Conservation (phyloP, 23 red algal species). For the Agarophyton chilense region DNA sequence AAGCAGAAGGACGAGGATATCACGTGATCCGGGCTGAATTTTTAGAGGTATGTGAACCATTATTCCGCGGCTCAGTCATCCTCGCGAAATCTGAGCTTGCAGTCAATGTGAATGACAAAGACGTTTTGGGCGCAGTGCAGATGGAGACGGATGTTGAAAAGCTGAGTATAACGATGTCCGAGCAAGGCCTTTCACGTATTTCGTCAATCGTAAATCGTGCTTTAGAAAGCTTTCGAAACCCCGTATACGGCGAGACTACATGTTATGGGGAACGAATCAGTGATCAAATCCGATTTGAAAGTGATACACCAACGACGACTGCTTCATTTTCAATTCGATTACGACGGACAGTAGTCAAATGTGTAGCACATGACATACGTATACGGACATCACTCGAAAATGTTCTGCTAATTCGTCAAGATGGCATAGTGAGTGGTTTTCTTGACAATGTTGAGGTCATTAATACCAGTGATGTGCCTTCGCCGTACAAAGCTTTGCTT, state of each 20-base stretch:
- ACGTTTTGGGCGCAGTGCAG: neutral
- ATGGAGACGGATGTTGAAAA: neutral
- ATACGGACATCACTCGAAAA: neutral
- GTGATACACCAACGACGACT: neutral
- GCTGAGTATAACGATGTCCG: neutral
- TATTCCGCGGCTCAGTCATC: neutral
- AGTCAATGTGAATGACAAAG: neutral
- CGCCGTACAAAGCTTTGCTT: neutral
- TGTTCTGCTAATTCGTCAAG: neutral
- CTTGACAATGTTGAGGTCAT: neutral
- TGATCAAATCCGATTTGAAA: neutral
- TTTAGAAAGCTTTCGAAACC: neutral
- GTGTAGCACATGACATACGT: neutral
- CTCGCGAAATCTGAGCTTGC: neutral
- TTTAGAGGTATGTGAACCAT: neutral
- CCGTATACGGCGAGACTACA: neutral
- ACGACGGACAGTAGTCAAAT: neutral
- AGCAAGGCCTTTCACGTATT: neutral
- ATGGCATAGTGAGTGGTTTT: neutral
- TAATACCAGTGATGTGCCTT: neutral
- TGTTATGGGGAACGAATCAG: neutral
- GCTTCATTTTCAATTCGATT: neutral
- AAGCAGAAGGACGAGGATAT: neutral
- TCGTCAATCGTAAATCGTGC: neutral
- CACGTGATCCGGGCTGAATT: neutral